Conservation (phyloP, 352 stramenopile genomes). For the Globisporangium lucens region DNA sequence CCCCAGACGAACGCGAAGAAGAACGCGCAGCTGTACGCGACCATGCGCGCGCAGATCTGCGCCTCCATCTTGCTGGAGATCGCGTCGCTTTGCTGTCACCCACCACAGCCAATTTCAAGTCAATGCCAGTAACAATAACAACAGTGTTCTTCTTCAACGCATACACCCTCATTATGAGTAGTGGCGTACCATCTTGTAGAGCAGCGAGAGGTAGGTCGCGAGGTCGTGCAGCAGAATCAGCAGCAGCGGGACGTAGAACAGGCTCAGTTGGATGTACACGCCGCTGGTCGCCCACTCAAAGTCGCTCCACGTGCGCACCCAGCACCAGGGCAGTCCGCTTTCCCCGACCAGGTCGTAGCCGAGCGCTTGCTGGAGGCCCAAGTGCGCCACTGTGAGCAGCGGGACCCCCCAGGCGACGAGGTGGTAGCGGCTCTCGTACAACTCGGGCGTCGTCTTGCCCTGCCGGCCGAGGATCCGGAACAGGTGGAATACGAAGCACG, state of each 20-base stretch:
- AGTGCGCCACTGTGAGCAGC: conserved; percentile 35
- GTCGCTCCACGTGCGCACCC: conserved; percentile 69
- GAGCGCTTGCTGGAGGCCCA: conserved; percentile 38
- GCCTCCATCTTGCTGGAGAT: conserved; percentile 68
- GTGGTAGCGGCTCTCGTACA: conserved; percentile 69
- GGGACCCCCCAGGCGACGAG: conserved; percentile 68
- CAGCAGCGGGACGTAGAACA: conserved; percentile 60
- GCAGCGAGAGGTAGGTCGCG: conserved; percentile 49
- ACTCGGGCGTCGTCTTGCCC: conserved; percentile 45
- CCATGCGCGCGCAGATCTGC: conserved; percentile 61
- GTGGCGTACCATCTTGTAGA: conserved; percentile 48
- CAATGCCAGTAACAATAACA: not conserved
- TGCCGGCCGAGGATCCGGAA: conserved; percentile 56
- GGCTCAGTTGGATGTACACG: conserved; percentile 56
- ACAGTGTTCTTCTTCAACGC: not conserved
- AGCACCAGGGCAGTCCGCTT: conserved; percentile 70
- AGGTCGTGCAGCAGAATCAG: conserved; percentile 59
- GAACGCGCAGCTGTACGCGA: conserved; percentile 61
- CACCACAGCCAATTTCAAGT: not conserved
- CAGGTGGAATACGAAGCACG: conserved; percentile 76
- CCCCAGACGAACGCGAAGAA: conserved; percentile 49
- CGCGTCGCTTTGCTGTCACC: conserved; percentile 31
- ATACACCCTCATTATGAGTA: not conserved
- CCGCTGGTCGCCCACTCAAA: conserved; percentile 43
- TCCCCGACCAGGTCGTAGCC: conserved; percentile 55